phyloP scores from a whole-genome alignment of 352 stramenopile species.

The Peronospora farinosa region DNA sequence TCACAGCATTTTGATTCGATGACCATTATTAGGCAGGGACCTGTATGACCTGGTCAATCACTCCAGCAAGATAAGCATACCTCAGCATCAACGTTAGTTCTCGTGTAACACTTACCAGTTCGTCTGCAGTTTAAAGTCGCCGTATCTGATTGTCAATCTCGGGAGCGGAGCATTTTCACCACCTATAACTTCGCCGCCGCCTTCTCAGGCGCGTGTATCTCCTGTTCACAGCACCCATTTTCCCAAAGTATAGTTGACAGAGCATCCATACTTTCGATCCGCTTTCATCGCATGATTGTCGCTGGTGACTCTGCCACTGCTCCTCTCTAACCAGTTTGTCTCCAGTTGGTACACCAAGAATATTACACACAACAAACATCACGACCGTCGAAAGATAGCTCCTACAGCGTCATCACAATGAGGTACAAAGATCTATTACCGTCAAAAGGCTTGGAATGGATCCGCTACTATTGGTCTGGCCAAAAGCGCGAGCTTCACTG shows the following conservation, averaged over 20 bases:
- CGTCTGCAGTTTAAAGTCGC: too few species aligned
- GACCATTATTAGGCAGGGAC: too few species aligned
- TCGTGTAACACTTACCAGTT: too few species aligned
- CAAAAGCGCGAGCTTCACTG: not conserved
- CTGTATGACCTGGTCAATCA: too few species aligned
- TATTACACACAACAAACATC: constrained; percentile 12
- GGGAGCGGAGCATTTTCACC: too few species aligned
- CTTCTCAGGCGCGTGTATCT: too few species aligned
- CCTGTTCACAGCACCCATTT: too few species aligned
- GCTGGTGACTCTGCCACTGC: not conserved
- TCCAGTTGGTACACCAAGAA: not conserved
- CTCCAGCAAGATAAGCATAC: too few species aligned
- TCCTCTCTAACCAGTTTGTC: constrained; percentile 5
- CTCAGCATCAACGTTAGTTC: too few species aligned
- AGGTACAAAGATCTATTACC: constrained; percentile 24
- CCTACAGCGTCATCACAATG: not conserved
- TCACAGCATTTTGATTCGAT: too few species aligned
- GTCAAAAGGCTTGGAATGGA: constrained; percentile 15
- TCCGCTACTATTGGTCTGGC: constrained; percentile 20
- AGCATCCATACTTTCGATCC: constrained; percentile 49
- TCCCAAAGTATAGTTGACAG: constrained; percentile 48
- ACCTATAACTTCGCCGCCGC: too few species aligned
- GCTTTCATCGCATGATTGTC: constrained; percentile 38
- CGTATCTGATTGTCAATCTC: too few species aligned
- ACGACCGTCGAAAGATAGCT: constrained; percentile 7